Evolutionary conservation across 73 alveolate genomes (phyloP), one percentile per base, ranked within the genome.

Genomic region (Blepharisma stoltei): DNA sequence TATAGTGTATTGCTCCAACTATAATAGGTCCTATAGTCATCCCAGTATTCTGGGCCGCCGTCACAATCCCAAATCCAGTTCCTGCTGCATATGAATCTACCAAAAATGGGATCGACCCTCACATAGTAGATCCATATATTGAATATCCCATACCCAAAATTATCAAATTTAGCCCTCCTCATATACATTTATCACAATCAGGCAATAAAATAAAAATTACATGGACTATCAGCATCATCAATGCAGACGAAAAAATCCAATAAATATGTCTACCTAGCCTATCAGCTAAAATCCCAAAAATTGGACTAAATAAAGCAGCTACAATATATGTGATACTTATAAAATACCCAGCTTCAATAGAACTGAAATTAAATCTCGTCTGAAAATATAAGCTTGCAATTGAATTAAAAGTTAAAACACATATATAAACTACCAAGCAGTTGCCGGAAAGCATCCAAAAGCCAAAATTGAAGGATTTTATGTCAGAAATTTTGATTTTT

Each of bases 31-130:
- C 88, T 5, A 92, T 44, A 14, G 93, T 88, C 78, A 83, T 69
- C 7, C 96, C 98, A 41, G 78, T 86, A 65, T 93, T 93, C 44
- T 87, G 80, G n/a, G 88, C 84, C n/a, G 96, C 95, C 14, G 93
- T 90, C 1, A 86, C 83, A 53, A 90, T 54, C 48, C 98, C 98
- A 76, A 84, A 89, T 23, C 96, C 98, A 46, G 96, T 76, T 45
- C 98, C 98, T 0, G 85, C 96, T 8, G 88, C 80, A 43, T 73
- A 69, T 23, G 94, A 82, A 50, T 83, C 83, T 18, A 87, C 92
- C n/a, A 82, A 85, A 54, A 82, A 88, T 23, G 96, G 96, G 68
- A 93, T 83, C 45, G 91, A 83, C 7, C 93, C 88, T 96, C 98
- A 92, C 43, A 92, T 76, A 0, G 92, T 92, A 0, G 96, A 87